Conservation (phyloP, 495 filamentous ascomycete genomes). For the Talaromyces proteolyticus region DNA sequence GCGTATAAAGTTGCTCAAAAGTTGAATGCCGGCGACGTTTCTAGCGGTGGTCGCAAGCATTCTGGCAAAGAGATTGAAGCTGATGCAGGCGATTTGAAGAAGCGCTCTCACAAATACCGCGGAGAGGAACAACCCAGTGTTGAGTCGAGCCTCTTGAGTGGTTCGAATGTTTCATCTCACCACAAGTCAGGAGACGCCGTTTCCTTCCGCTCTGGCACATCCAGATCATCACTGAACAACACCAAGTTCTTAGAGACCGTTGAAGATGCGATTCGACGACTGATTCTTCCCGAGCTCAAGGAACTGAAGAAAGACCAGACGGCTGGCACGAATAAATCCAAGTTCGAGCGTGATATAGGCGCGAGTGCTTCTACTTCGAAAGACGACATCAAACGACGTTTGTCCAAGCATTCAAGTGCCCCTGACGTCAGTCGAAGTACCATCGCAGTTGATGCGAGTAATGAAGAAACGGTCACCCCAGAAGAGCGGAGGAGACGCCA, state of each 20-base stretch:
- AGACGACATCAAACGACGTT: constrained; percentile 50
- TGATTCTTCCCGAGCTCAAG: constrained; percentile 88
- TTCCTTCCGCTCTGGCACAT: constrained; percentile 69
- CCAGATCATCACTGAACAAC: constrained; percentile 88
- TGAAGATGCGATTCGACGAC: constrained; percentile 87
- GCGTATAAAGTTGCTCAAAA: constrained; percentile 69
- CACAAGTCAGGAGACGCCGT: constrained; percentile 68
- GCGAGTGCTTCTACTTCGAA: constrained; percentile 56
- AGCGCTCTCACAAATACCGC: constrained; percentile 55
- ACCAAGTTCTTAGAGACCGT: constrained; percentile 92
- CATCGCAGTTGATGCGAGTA: constrained; percentile 13
- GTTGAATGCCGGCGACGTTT: constrained; percentile 42
- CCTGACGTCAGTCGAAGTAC: constrained; percentile 59
- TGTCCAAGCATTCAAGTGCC: constrained; percentile 65
- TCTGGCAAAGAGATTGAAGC: constrained; percentile 55
- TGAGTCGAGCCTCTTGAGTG: constrained; percentile 69
- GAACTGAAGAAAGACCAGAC: constrained; percentile 87
- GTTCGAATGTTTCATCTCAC: constrained; percentile 63
- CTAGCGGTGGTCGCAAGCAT: constrained; percentile 44
- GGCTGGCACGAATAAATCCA: constrained; percentile 51
- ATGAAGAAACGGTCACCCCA: constrained; percentile 35
- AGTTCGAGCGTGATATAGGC: constrained; percentile 55
- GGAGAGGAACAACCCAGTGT: constrained; percentile 60
- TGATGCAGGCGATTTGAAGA: constrained; percentile 49
- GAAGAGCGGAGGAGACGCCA: constrained; percentile 38